These are phyloP conservation scores for Colletotrichum echinochloae DNA, from an alignment of 2,329 filamentous ascomycete species.

Conservation along the genomic window DNA sequence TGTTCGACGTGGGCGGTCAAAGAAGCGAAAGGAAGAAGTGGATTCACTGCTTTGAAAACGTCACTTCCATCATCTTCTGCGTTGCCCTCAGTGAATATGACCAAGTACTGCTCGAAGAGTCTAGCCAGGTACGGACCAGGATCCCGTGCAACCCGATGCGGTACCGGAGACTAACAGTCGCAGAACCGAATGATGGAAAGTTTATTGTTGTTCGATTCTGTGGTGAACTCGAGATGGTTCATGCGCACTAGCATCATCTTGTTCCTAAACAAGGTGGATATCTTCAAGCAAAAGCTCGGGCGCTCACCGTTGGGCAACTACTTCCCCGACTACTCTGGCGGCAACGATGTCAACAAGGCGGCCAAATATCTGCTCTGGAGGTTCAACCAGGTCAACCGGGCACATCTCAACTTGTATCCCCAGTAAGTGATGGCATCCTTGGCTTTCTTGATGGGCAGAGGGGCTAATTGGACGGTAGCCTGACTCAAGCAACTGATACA, in stretches of 20 bases:
- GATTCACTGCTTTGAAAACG: constrained; percentile 99
- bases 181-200: constrained; percentile 99
- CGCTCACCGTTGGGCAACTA: constrained; percentile 93
- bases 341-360: constrained; percentile 97
- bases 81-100: constrained; percentile 98
- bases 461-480: constrained; percentile 62
- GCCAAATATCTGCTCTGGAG: constrained; percentile 98
- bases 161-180: constrained; percentile 36
- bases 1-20: constrained; percentile 99
- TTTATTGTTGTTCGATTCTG: constrained; percentile 94
- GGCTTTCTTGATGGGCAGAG: constrained; percentile 15
- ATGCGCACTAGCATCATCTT: constrained; percentile 99
- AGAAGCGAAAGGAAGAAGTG: constrained; percentile 98
- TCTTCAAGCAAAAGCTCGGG: constrained; percentile 94
- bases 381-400: constrained; percentile 98
- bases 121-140: constrained; percentile 80
- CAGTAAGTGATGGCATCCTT: constrained; percentile 74
- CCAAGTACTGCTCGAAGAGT: constrained; percentile 95
- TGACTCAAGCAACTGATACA: constrained; percentile 98
- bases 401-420: constrained; percentile 95
- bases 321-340: constrained; percentile 97
- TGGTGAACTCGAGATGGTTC: constrained; percentile 99
- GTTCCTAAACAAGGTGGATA: constrained; percentile 98
- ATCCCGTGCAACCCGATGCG: background rate
- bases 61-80: constrained; percentile 99